A percentile compares a stretch with the other conserved stretches of the same genome.
phyloP scores from a whole-genome alignment of 345 rosid genomes.

The Luvunga scandens region DNA sequence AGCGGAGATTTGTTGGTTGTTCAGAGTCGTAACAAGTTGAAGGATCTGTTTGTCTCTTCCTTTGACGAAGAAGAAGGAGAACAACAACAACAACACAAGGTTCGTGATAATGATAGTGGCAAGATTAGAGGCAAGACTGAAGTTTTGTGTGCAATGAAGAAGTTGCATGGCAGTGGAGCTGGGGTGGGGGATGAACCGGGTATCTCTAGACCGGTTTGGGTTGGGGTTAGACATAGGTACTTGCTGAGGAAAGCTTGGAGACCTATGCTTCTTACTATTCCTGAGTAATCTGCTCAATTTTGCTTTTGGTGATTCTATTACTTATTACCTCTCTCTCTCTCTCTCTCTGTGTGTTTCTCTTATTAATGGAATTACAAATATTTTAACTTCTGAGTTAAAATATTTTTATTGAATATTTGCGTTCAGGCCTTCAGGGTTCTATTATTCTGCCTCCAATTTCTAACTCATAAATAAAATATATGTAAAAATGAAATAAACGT shows the following conservation, averaged over 20 bases:
- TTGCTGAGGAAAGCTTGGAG: constrained; percentile 73
- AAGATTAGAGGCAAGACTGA: constrained; percentile 19
- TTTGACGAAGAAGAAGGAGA: constrained; percentile 24
- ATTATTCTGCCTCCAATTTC: not conserved
- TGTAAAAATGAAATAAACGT: not conserved
- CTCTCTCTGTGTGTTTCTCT: not conserved
- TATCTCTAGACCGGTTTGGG: constrained; percentile 54
- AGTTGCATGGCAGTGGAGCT: constrained; percentile 17
- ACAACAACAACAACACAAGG: constrained; percentile 12
- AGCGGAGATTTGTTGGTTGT: constrained; percentile 24
- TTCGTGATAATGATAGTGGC: not conserved
- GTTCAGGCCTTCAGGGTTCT: not conserved
- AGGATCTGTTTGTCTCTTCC: constrained; percentile 66
- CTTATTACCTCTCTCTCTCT: too few species aligned
- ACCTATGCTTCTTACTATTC: constrained; percentile 64
- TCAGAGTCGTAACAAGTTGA: constrained; percentile 38
- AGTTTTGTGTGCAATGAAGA: constrained; percentile 23
- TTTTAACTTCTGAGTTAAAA: constrained; percentile 6
- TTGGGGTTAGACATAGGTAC: constrained; percentile 59
- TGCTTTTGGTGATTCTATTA: not conserved
- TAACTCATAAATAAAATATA: not conserved
- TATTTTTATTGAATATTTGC: not conserved
- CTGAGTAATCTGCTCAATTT: constrained; percentile 30
- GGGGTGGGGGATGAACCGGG: constrained; percentile 27
- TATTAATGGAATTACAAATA: not conserved